These are phyloP conservation scores for Saccharomyces hybrid DNA, from an alignment of 1,139 yeast species.

Conservation along the genomic window DNA sequence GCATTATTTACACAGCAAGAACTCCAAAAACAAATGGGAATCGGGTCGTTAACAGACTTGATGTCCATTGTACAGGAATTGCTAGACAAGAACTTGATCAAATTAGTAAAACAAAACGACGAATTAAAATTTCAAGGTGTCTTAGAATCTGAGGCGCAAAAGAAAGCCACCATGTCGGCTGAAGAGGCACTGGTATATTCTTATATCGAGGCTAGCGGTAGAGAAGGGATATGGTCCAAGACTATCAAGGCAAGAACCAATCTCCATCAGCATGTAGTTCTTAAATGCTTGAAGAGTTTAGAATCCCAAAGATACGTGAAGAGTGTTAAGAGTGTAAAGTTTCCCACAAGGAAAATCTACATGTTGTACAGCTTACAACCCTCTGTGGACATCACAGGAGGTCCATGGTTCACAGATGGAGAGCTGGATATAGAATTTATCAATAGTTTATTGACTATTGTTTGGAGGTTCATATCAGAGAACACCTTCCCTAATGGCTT, in stretches of 20 bases:
- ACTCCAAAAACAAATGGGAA: conserved; percentile 41
- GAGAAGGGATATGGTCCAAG: conserved; percentile 97
- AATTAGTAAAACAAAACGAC: conserved; percentile 57
- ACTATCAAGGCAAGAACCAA: conserved; percentile 87
- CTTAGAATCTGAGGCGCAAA: conserved; percentile 56
- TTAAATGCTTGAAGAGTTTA: conserved; percentile 72
- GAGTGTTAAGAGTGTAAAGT: conserved; percentile 84
- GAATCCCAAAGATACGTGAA: conserved; percentile 84
- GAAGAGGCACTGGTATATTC: conserved; percentile 93
- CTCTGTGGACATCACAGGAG: conserved; percentile 93
- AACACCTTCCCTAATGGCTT: conserved; percentile 72
- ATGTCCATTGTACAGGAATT: conserved; percentile 60
- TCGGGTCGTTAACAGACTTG: conserved; percentile 39
- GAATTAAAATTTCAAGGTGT: conserved; percentile 71
- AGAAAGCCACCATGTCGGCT: conserved; percentile 63
- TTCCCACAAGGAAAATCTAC: conserved; percentile 93
- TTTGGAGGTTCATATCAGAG: conserved; percentile 79
- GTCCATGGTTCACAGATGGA: conserved; percentile 98
- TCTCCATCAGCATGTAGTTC: conserved; percentile 86
- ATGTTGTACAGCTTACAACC: conserved; percentile 94
- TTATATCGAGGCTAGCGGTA: conserved; percentile 83
- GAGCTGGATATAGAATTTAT: conserved; percentile 93
- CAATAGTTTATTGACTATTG: conserved; percentile 70
- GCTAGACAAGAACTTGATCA: conserved; percentile 56
- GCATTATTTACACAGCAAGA: conserved; percentile 54